These are phyloP conservation scores for Beverwykella pulmonaria DNA, from an alignment of 495 filamentous ascomycete species.

Conservation along the genomic window DNA sequence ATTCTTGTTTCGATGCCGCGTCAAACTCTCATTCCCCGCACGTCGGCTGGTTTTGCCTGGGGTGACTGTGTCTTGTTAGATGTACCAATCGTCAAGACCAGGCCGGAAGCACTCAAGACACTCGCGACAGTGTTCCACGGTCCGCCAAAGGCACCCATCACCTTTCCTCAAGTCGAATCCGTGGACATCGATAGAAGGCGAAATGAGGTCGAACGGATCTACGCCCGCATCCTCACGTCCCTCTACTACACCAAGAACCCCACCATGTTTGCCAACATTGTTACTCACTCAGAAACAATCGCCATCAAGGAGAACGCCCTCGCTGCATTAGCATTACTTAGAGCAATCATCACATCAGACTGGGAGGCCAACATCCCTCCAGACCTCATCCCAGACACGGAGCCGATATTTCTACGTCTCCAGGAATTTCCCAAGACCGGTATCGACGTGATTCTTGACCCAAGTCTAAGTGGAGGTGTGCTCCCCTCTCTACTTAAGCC, in stretches of 20 bases:
- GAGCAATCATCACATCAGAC: constrained; percentile 57
- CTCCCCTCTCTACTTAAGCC: constrained; percentile 64
- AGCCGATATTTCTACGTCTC: constrained; percentile 25
- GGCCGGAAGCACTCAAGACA: constrained; percentile 57
- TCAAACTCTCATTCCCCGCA: constrained; percentile 55
- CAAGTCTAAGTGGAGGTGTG: constrained; percentile 42
- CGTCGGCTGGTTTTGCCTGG: constrained; percentile 32
- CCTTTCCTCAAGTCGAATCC: constrained; percentile 39
- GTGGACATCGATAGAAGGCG: background rate
- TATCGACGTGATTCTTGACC: constrained; percentile 29
- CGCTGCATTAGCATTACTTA: constrained; percentile 58
- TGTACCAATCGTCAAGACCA: constrained; percentile 55
- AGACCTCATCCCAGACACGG: constrained; percentile 32
- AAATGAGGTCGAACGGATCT: constrained; percentile 43
- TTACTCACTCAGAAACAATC: constrained; percentile 58
- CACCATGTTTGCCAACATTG: constrained; percentile 56
- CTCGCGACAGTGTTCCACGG: constrained; percentile 61
- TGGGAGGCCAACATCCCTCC: constrained; percentile 50
- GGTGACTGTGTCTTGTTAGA: constrained; percentile 52
- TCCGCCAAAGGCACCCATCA: constrained; percentile 31
- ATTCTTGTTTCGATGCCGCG: constrained; percentile 63
- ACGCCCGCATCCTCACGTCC: constrained; percentile 61
- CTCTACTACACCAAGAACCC: constrained; percentile 56
- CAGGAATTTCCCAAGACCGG: constrained; percentile 39
- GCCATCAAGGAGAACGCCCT: constrained; percentile 62